Evolutionary conservation across 2,329 filamentous ascomycete genomes (phyloP).

Genomic region (Dothideomycetes sp.): DNA sequence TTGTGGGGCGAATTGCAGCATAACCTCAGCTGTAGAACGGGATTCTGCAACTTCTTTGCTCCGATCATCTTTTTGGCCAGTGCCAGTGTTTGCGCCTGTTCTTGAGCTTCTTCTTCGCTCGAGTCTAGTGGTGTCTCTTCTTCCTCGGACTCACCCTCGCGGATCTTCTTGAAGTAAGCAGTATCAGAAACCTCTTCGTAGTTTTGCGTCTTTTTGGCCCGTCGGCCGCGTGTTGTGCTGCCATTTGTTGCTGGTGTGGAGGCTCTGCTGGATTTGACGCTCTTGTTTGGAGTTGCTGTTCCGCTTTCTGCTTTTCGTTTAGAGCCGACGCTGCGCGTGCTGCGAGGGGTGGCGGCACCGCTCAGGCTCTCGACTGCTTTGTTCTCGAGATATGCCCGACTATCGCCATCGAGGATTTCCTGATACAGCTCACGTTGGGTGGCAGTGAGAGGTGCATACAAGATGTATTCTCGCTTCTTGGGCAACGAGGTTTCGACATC

Average conservation of each 20-base stretch:
- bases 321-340: conserved; percentile 35
- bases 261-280: conserved; percentile 61
- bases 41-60: conserved; percentile 86
- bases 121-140: conserved; percentile 29
- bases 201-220: conserved; percentile 45
- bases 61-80: conserved; percentile 81
- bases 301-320: conserved; percentile 48
- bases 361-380: conserved; percentile 62
- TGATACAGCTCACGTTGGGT: conserved; percentile 90
- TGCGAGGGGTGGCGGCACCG: conserved; percentile 41
- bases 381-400: conserved; percentile 55
- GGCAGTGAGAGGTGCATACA: conserved; percentile 84
- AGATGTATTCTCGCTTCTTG: conserved; percentile 90
- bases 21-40: conserved; percentile 80
- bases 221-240: conserved; percentile 41
- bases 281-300: conserved; percentile 53
- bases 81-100: conserved; percentile 59
- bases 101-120: conserved; percentile 50
- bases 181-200: conserved; percentile 69
- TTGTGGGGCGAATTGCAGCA: conserved; percentile 93
- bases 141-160: conserved; percentile 31
- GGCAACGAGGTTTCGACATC: conserved; percentile 89
- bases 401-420: conserved; percentile 53
- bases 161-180: conserved; percentile 72
- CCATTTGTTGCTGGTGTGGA: conserved; percentile 56